phyloP scores from a whole-genome alignment of 345 rosid genomes.

The Angophora floribunda region DNA sequence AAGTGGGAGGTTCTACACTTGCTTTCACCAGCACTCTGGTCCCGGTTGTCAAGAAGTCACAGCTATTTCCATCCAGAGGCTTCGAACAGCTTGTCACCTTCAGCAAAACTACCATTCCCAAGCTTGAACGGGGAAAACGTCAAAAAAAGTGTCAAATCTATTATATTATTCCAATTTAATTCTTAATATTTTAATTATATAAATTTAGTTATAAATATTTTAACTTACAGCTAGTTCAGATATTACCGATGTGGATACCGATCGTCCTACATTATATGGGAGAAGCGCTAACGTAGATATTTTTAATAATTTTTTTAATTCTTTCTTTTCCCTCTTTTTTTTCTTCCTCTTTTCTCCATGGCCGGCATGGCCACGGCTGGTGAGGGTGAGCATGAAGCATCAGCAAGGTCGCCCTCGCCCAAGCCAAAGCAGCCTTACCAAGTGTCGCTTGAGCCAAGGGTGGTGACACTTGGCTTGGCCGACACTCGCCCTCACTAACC shows the following conservation, averaged over 20 bases:
- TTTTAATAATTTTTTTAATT: no score
- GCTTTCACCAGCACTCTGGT: not conserved
- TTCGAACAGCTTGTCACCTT: not conserved
- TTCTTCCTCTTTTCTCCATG: not conserved
- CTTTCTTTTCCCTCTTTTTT: not conserved
- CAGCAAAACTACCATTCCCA: not conserved
- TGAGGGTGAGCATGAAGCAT: no score
- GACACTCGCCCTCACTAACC: no score
- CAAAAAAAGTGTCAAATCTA: not conserved
- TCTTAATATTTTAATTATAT: accelerated
- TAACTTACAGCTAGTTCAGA: no score
- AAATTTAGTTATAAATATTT: accelerated
- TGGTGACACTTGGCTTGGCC: no score
- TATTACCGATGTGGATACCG: accelerated
- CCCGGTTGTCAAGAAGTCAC: not conserved
- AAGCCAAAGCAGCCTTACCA: no score
- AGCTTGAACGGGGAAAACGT: not conserved
- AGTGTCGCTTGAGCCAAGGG: no score
- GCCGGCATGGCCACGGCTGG: no score
- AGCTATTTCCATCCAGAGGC: not conserved
- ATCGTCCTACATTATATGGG: accelerated
- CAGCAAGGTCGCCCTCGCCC: no score
- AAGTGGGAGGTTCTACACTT: not conserved
- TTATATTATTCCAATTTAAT: no score
- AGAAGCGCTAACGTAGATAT: accelerated